Conservation (phyloP, 2,329 filamentous ascomycete genomes). For the Graphium sp. region DNA sequence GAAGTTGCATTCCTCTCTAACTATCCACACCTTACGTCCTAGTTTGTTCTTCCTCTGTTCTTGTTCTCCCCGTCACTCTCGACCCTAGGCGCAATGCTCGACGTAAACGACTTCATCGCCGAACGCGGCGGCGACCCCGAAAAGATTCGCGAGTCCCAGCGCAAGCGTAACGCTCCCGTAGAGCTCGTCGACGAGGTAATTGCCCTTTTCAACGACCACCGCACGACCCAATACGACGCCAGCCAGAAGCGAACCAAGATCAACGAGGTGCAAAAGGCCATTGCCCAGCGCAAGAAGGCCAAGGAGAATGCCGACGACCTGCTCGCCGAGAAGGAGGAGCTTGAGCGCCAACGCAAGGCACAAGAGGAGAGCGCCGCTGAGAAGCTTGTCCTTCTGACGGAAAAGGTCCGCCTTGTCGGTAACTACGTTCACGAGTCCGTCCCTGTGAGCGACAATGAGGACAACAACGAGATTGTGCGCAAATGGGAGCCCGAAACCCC, state of each 20-base stretch:
- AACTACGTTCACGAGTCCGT: constrained; percentile 87
- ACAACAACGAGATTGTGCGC: constrained; percentile 63
- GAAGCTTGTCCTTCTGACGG: constrained; percentile 58
- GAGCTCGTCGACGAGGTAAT: constrained; percentile 86
- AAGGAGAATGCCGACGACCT: constrained; percentile 79
- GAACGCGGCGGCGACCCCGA: constrained; percentile 87
- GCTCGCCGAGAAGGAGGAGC: constrained; percentile 56
- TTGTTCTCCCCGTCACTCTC: too few species aligned
- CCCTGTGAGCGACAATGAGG: constrained; percentile 70
- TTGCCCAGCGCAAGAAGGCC: constrained; percentile 82
- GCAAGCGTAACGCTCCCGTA: constrained; percentile 62
- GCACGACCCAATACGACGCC: constrained; percentile 55
- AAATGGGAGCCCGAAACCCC: constrained; percentile 70
- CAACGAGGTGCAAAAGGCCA: constrained; percentile 79
- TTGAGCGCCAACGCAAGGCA: constrained; percentile 71
- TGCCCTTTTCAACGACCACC: constrained; percentile 69
- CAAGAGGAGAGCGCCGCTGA: constrained; percentile 56
- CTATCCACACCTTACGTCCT: too few species aligned
- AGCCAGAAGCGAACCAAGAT: constrained; percentile 72
- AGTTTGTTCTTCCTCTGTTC: too few species aligned
- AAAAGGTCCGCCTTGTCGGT: constrained; percentile 70
- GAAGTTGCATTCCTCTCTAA: too few species aligned
- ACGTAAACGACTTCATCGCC: constrained; percentile 62
- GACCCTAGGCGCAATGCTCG: too few species aligned
- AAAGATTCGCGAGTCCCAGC: constrained; percentile 82